phyloP scores from a whole-genome alignment of 2,329 filamentous ascomycete species.

The Didymella arachidicola region DNA sequence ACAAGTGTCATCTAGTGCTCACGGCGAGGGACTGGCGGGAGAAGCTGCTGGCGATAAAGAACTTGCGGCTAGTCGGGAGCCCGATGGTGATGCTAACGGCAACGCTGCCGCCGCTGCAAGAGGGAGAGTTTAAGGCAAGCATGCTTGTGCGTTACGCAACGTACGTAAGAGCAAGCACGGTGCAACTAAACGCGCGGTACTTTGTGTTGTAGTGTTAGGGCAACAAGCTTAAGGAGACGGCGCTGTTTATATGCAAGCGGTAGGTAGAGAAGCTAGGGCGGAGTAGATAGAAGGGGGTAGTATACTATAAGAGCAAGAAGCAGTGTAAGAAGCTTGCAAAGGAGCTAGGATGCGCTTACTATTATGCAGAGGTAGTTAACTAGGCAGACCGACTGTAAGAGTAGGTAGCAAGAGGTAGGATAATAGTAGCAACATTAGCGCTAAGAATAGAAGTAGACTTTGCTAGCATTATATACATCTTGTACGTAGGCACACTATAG shows the following conservation, averaged over 20 bases:
- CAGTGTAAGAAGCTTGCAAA: slow-evolving; percentile 18
- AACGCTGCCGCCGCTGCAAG: neutral
- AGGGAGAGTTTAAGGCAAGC: neutral
- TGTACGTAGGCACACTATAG: slow-evolving; percentile 20
- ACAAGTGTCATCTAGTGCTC: neutral
- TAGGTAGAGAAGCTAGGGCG: neutral
- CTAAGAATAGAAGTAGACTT: slow-evolving; percentile 30
- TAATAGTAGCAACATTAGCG: slow-evolving; percentile 31
- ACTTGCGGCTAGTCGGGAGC: neutral
- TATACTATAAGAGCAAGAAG: slow-evolving; percentile 24
- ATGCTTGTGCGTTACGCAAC: neutral
- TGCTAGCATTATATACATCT: slow-evolving; percentile 22
- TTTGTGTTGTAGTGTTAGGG: neutral
- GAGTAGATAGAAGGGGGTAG: slow-evolving; percentile 6
- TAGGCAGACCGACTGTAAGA: slow-evolving; percentile 12
- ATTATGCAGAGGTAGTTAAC: slow-evolving; percentile 19
- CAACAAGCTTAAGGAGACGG: neutral
- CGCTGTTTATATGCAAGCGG: neutral
- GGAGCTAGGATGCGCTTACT: slow-evolving; percentile 20
- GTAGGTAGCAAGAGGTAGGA: slow-evolving; percentile 15
- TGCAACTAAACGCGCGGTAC: neutral
- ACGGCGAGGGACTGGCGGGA: neutral
- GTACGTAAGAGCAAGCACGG: neutral
- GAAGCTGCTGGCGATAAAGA: slow-evolving; percentile 1
- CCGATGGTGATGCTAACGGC: neutral